Conservation (phyloP, 495 filamentous ascomycete species). For the Penicillium verhagenii region DNA sequence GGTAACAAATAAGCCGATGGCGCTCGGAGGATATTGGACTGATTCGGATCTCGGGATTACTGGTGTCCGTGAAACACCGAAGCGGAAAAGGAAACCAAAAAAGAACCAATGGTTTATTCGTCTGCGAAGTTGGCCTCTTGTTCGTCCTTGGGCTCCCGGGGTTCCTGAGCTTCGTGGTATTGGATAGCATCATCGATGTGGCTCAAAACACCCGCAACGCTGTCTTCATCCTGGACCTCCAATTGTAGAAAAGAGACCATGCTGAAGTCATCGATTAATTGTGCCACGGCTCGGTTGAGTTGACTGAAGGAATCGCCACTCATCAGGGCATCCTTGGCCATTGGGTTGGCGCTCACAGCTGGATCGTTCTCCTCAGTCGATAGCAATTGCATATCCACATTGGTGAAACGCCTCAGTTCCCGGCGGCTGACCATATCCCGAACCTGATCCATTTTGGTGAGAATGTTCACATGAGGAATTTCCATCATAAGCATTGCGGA, state of each 20-base stretch:
- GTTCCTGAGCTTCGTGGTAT: conserved; percentile 94
- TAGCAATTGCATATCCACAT: conserved; percentile 74
- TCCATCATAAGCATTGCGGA: conserved; percentile 98
- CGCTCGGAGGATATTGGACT: neutral
- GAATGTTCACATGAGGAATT: conserved; percentile 89
- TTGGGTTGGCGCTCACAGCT: conserved; percentile 47
- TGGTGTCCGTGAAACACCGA: neutral
- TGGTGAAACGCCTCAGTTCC: conserved; percentile 82
- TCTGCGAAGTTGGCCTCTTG: conserved; percentile 67
- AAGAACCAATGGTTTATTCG: conserved; percentile 4
- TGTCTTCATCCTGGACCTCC: conserved; percentile 90
- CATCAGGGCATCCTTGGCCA: conserved; percentile 66
- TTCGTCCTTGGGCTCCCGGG: conserved; percentile 78
- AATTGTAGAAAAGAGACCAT: conserved; percentile 94
- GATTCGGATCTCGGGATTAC: neutral
- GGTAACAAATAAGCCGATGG: neutral
- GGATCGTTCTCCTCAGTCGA: conserved; percentile 55
- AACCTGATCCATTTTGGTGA: conserved; percentile 96
- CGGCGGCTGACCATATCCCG: conserved; percentile 76
- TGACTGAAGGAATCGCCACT: conserved; percentile 72
- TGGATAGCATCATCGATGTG: conserved; percentile 97
- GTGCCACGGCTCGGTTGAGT: conserved; percentile 81
- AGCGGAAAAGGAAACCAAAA: neutral
- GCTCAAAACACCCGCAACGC: conserved; percentile 84
- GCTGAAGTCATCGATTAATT: conserved; percentile 92